Base-by-base conservation (phyloP, 1,139 yeast species). In the Arxiozyma heterogenica region DNA sequence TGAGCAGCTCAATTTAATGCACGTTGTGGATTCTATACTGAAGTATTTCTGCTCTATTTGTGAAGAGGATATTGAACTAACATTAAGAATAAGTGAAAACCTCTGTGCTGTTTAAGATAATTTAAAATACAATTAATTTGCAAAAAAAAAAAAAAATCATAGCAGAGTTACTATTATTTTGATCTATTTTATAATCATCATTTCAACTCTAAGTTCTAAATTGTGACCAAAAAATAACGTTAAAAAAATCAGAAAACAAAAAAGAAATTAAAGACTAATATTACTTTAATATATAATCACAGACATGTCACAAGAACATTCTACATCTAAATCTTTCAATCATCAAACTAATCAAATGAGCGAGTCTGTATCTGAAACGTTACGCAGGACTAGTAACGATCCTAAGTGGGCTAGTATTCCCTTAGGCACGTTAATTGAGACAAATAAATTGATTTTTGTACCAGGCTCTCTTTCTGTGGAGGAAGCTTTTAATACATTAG, bases 401-500 rank as follows among this genome's bases (percentile, higher is more conserved):
- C 53, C 66, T 72, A 53, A 86, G 60, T 88, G 96, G 95, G 80
- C 81, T 61, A 86, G 84, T 55, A 79, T 88, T 27, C 80, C 78
- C 48, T 75, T 91, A 59, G 71, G 78, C 22, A 94, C 88, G 62
- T 76, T 93, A 61, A 84, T 89, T 44, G 95, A 89, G 70, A 77
- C 80, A 52, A 90, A 86, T 59, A 86, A 87, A 67, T 77, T 93
- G 64, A 80, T 90, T 51, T 77, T 82, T 51, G 84, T 90, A 59
- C 80, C 81, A 59, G 78, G 78, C 1, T 67, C 76, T 17, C 74
- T 81, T 47, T 82, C 95, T 1, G 94, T 90, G 20, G 96, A 91
- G 68, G 77, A 82, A 55, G 96, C 98, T 1, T 93, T 88, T 72
- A 90, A 89, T 63, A 83, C 84, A 2, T 76, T 93, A 63, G 77